A percentile compares a stretch with the other conserved stretches of the same genome.
Conservation (phyloP, 306 rosid genomes). For the Cicer arietinum region DNA sequence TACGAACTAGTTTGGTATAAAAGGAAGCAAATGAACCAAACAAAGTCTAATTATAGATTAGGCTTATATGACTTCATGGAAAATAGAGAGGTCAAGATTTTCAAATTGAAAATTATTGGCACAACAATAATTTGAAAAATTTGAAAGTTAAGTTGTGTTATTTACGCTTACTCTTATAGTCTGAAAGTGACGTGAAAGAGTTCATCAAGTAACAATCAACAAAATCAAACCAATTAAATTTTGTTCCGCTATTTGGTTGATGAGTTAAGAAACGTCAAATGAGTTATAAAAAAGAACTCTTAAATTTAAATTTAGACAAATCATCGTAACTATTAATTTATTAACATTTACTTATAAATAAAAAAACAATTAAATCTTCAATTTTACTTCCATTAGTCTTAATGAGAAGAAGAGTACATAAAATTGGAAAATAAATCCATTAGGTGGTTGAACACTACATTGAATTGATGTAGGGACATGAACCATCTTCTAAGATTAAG, state of each 20-base stretch:
- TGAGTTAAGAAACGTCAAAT: too few relatives aligned
- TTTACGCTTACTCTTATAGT: too few relatives aligned
- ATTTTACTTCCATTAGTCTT: not conserved
- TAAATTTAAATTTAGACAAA: too few relatives aligned
- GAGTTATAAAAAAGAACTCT: too few relatives aligned
- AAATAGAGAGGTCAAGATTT: not conserved
- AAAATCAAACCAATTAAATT: not conserved
- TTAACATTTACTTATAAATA: too few relatives aligned
- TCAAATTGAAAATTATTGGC: constrained; percentile 19
- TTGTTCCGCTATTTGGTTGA: too few relatives aligned
- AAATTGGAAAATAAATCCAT: not conserved
- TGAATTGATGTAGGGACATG: constrained; percentile 32
- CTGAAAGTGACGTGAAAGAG: not conserved
- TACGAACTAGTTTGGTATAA: too few relatives aligned
- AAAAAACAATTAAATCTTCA: not conserved
- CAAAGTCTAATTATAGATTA: not conserved
- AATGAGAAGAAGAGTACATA: constrained; percentile 18
- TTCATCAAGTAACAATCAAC: not conserved
- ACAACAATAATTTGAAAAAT: not conserved
- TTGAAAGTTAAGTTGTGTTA: not conserved
- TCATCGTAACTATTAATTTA: too few relatives aligned
- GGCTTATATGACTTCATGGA: not conserved
- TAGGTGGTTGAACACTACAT: constrained; percentile 18
- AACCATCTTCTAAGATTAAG: constrained; percentile 21
- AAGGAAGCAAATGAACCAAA: not conserved